Percentiles rank a stretch among this genome's conserved stretches.
Evolutionary conservation across 257 asterid genomes (phyloP).

Genomic region (Plantago ovata): DNA sequence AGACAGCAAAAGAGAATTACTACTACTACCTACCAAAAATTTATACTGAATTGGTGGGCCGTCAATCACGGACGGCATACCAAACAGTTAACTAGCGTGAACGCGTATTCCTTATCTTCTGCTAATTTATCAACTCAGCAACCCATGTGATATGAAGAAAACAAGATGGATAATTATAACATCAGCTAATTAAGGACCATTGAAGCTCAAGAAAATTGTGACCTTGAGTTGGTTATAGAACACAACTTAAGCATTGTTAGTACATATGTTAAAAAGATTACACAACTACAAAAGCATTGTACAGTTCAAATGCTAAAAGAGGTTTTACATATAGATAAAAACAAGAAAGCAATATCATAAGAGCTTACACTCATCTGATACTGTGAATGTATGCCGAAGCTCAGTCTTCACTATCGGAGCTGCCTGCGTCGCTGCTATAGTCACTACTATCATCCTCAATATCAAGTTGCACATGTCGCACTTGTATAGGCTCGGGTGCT

Average conservation of each 20-base stretch:
- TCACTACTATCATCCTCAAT: conserved; percentile 78
- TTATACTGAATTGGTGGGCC: not conserved
- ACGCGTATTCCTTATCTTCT: not conserved
- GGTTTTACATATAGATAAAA: not conserved
- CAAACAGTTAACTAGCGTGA: not conserved
- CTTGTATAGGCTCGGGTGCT: conserved; percentile 79
- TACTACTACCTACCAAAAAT: too few species aligned
- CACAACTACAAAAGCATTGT: not conserved
- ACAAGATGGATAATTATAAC: too few species aligned
- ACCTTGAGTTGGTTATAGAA: too few species aligned
- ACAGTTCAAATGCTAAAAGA: not conserved
- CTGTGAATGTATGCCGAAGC: not conserved
- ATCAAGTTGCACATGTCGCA: conserved; percentile 89
- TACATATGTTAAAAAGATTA: too few species aligned
- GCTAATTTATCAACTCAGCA: too few species aligned
- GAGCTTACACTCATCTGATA: not conserved
- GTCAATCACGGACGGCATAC: conserved; percentile 20
- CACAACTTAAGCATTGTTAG: too few species aligned
- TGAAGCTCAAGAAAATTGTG: too few species aligned
- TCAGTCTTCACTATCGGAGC: conserved; percentile 79
- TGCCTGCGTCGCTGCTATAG: conserved; percentile 60
- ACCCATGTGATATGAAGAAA: too few species aligned
- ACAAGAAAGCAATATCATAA: too few species aligned
- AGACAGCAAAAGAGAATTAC: too few species aligned
- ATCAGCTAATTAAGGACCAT: too few species aligned